Evolutionary conservation across 2,329 filamentous ascomycete genomes (phyloP).

Genomic region (Calonectria fujianensis): DNA sequence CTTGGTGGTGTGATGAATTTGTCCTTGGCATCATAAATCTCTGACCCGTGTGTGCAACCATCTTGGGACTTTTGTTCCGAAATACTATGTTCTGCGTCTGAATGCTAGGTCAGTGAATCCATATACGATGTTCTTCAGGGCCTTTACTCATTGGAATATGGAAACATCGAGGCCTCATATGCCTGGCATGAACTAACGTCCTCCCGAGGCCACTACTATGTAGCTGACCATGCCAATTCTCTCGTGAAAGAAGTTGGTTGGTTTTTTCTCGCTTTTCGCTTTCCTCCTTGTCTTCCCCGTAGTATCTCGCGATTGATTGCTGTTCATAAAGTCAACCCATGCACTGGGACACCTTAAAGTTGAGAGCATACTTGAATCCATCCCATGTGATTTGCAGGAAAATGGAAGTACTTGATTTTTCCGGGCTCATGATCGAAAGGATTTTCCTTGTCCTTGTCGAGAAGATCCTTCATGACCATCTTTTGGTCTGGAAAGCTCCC

Average conservation of each 20-base stretch:
- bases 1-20: background rate
- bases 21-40: background rate
- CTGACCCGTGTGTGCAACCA: background rate
- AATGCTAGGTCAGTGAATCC: background rate
- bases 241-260: background rate
- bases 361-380: background rate
- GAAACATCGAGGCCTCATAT: conserved; percentile 3
- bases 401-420: conserved; percentile 12
- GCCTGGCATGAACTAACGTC: background rate
- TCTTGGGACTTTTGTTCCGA: background rate
- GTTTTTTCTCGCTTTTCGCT: background rate
- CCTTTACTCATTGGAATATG: background rate
- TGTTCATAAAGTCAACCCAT: background rate
- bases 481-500: background rate
- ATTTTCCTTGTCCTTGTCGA: background rate
- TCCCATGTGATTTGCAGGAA: conserved; percentile 2
- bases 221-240: background rate
- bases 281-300: background rate
- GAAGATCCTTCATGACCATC: background rate
- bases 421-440: background rate
- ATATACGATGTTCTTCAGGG: background rate
- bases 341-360: background rate
- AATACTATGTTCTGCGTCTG: background rate
- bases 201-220: background rate
- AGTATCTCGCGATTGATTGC: background rate